phyloP scores from a whole-genome alignment of 2,329 filamentous ascomycete genomes.

The Verticillium longisporum region DNA sequence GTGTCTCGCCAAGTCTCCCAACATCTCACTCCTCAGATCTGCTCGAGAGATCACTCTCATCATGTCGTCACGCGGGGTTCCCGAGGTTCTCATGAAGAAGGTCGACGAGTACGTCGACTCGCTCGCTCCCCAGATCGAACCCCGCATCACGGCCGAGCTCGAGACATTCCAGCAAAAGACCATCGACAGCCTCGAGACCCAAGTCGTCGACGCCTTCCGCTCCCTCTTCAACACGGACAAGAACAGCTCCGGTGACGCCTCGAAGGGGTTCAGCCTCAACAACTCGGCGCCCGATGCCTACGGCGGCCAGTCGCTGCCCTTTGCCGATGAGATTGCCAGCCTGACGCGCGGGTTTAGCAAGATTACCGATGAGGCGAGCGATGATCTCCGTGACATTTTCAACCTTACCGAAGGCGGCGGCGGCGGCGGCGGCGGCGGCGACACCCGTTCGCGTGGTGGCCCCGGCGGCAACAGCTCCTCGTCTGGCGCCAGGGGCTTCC shows the following conservation, averaged over 20 bases:
- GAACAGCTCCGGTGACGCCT: constrained; percentile 7
- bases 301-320: constrained; percentile 32
- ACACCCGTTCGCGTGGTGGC: constrained; percentile 20
- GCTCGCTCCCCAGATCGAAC: constrained; percentile 36
- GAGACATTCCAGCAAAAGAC: constrained; percentile 36
- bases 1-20: not conserved
- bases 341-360: constrained; percentile 32
- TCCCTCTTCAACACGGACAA: constrained; percentile 32
- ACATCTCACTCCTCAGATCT: not conserved
- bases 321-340: constrained; percentile 36
- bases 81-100: constrained; percentile 34
- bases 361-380: constrained; percentile 31
- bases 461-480: constrained; percentile 14
- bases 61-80: constrained; percentile 30
- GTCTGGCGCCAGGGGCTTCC: constrained; percentile 26
- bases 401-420: constrained; percentile 28
- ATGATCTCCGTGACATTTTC: constrained; percentile 37
- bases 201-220: constrained; percentile 36
- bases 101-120: constrained; percentile 41
- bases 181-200: constrained; percentile 36
- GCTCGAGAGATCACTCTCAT: not conserved
- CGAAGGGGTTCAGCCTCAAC: constrained; percentile 20
- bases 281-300: constrained; percentile 31
- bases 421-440: constrained; percentile 8
- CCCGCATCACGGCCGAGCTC: constrained; percentile 36